phyloP scores from a whole-genome alignment of 2,329 filamentous ascomycete genomes.

The Fusarium armeniacum region DNA sequence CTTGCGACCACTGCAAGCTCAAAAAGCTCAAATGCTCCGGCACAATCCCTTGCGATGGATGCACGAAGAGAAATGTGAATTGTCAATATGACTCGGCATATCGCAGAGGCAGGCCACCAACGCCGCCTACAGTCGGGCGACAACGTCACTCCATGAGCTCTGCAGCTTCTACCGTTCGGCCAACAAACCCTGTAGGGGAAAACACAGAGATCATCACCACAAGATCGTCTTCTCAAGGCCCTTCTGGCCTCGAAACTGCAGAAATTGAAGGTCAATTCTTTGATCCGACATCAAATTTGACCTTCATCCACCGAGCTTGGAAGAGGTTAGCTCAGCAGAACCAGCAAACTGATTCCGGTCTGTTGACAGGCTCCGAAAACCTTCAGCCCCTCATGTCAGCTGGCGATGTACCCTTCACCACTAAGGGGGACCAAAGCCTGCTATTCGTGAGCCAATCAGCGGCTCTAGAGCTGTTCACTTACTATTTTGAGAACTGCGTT shows the following conservation, averaged over 20 bases:
- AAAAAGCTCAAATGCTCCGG: constrained; percentile 57
- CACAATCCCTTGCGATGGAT: constrained; percentile 54
- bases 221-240: constrained; percentile 32
- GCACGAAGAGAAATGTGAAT: constrained; percentile 46
- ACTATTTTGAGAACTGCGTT: constrained; percentile 73
- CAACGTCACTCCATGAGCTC: constrained; percentile 20
- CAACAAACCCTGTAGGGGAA: background rate
- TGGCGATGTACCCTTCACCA: constrained; percentile 64
- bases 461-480: constrained; percentile 57
- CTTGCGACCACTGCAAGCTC: constrained; percentile 58
- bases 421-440: constrained; percentile 48
- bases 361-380: constrained; percentile 50
- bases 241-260: constrained; percentile 63
- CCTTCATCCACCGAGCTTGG: constrained; percentile 67
- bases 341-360: constrained; percentile 33
- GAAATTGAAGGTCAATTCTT: constrained; percentile 68
- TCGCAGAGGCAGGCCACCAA: constrained; percentile 55
- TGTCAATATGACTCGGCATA: constrained; percentile 57
- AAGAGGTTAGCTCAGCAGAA: constrained; percentile 63
- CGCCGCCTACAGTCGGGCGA: constrained; percentile 48
- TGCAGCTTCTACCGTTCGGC: constrained; percentile 20
- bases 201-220: constrained; percentile 5
- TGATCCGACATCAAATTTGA: constrained; percentile 65
- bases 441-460: constrained; percentile 58
- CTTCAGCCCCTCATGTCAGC: constrained; percentile 59